Percentiles rank a stretch among this genome's conserved stretches.
Evolutionary conservation across 768 basidiomycete genomes (phyloP).

Genomic region (Trametopsis cervina): DNA sequence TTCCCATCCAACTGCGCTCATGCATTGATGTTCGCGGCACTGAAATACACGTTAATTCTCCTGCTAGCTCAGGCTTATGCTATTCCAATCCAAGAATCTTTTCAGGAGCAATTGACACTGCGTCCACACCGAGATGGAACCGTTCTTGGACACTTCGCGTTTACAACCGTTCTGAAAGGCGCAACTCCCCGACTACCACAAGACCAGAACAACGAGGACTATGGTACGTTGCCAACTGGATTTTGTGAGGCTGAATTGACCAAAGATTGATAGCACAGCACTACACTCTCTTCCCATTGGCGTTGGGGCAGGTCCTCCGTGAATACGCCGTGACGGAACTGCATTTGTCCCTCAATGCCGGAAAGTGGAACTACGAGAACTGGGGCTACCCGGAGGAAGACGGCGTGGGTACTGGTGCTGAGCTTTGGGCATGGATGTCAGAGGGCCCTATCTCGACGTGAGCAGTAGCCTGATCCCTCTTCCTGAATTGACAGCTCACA

Average conservation of each 20-base stretch:
- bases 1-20: too few species aligned
- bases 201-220: conserved; percentile 38
- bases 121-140: conserved; percentile 75
- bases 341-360: conserved; percentile 85
- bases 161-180: conserved; percentile 56
- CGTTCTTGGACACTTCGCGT: conserved; percentile 74
- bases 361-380: conserved; percentile 81
- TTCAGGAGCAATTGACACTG: conserved; percentile 48
- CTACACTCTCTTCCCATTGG: conserved; percentile 80
- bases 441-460: conserved; percentile 48
- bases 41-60: neutral
- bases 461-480: conserved; percentile 17
- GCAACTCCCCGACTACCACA: conserved; percentile 50
- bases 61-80: conserved; percentile 1
- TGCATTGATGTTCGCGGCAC: neutral
- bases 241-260: neutral
- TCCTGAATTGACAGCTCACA: neutral
- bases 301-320: conserved; percentile 80
- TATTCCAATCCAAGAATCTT: conserved; percentile 31
- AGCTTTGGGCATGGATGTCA: conserved; percentile 91
- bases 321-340: conserved; percentile 84
- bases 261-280: conserved; percentile 56
- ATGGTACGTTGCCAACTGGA: conserved; percentile 29
- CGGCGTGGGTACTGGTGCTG: conserved; percentile 79
- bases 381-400: conserved; percentile 80